Evolutionary conservation across 176 grass and related monocot genomes (phyloP).

Genomic region (Oryza glaberrima): DNA sequence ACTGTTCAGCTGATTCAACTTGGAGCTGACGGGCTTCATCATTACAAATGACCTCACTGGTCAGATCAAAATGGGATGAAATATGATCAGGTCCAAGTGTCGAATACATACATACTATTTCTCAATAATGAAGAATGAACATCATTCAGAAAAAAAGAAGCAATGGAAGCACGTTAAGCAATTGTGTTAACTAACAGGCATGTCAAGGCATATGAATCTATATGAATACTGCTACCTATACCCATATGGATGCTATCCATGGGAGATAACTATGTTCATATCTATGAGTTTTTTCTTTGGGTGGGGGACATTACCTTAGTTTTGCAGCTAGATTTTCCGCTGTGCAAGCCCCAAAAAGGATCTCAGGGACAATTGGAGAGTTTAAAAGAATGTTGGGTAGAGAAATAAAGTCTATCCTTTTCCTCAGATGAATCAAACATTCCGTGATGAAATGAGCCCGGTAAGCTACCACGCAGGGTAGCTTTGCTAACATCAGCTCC

Average conservation of each 20-base stretch:
- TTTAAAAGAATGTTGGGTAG: constrained; percentile 93
- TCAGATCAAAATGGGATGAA: constrained; percentile 30
- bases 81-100: constrained; percentile 23
- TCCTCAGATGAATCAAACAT: constrained; percentile 75
- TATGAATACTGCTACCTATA: not conserved
- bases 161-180: not conserved
- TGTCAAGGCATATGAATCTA: not conserved
- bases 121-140: not conserved
- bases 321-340: constrained; percentile 59
- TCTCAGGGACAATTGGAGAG: constrained; percentile 74
- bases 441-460: constrained; percentile 88
- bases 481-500: constrained; percentile 77
- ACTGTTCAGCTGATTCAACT: constrained; percentile 41
- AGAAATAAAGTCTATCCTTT: constrained; percentile 84
- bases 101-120: not conserved
- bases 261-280: not conserved
- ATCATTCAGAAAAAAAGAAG: not conserved
- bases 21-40: constrained; percentile 51
- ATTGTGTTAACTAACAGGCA: not conserved
- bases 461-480: constrained; percentile 89
- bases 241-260: not conserved
- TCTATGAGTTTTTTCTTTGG: not conserved
- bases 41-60: constrained; percentile 47
- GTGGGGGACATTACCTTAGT: constrained; percentile 56
- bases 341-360: constrained; percentile 79